A percentile compares a stretch with the other conserved stretches of the same genome.
Evolutionary conservation across 2,329 filamentous ascomycete genomes (phyloP).

Genomic region (Penicillium occitanis): DNA sequence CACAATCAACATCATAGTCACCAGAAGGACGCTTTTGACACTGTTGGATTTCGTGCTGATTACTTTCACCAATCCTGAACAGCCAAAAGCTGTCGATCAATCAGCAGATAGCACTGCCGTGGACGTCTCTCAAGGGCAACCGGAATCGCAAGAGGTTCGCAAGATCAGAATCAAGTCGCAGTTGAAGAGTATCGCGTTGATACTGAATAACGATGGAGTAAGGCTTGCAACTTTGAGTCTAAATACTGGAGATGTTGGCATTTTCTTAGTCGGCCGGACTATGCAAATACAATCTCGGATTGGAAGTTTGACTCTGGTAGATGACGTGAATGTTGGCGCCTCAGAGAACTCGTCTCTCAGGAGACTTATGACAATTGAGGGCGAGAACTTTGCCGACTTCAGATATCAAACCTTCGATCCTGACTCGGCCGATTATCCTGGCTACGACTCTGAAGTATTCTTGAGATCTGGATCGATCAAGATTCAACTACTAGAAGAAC

Average conservation of each 20-base stretch:
- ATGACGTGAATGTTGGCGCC: constrained; percentile 91
- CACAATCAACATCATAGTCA: constrained; percentile 94
- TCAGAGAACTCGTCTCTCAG: constrained; percentile 76
- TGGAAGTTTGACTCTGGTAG: constrained; percentile 82
- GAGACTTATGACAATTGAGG: constrained; percentile 89
- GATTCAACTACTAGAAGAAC: constrained; percentile 94
- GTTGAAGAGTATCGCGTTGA: constrained; percentile 86
- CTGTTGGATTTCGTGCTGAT: constrained; percentile 89
- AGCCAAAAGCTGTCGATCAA: constrained; percentile 41
- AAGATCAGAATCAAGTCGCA: constrained; percentile 94
- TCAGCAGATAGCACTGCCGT: constrained; percentile 34
- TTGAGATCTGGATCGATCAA: constrained; percentile 92
- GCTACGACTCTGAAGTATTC: constrained; percentile 89
- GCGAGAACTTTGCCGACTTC: constrained; percentile 93
- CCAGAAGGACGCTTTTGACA: constrained; percentile 85
- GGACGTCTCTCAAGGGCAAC: constrained; percentile 29
- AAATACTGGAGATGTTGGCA: constrained; percentile 85
- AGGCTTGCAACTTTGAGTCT: constrained; percentile 88
- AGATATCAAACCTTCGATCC: constrained; percentile 94
- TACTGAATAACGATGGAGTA: constrained; percentile 97
- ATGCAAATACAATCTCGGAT: constrained; percentile 86
- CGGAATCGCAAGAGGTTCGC: constrained; percentile 50
- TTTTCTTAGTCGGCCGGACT: constrained; percentile 80
- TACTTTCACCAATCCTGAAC: constrained; percentile 74
- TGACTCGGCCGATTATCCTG: constrained; percentile 74